Percentiles rank a stretch among this genome's conserved stretches.
These are phyloP conservation scores for Sergeia podlipaevii DNA, from an alignment of 208 protist species.

Conservation along the genomic window DNA sequence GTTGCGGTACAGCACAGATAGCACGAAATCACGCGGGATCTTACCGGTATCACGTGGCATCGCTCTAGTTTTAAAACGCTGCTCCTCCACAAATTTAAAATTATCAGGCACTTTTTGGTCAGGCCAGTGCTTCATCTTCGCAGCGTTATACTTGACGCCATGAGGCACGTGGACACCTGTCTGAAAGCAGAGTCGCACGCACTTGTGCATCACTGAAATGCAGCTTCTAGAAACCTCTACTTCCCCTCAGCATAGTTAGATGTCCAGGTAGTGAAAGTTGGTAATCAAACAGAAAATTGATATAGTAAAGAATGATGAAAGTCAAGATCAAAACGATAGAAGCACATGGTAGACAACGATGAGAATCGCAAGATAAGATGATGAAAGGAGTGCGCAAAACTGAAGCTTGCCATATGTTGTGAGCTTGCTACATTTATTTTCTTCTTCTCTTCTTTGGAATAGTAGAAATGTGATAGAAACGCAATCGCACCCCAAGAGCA, in stretches of 20 bases:
- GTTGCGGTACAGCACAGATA: slow-evolving; percentile 85
- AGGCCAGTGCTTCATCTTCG: slow-evolving; percentile 83
- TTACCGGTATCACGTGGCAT: slow-evolving; percentile 83
- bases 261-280: neutral
- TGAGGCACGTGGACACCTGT: slow-evolving; percentile 66
- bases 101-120: slow-evolving; percentile 67
- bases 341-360: too few species aligned
- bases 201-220: slow-evolving; percentile 23
- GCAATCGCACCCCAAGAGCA: too few species aligned
- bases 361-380: too few species aligned
- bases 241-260: neutral
- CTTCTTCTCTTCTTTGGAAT: too few species aligned
- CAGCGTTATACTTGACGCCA: slow-evolving; percentile 59
- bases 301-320: slow-evolving; percentile 3
- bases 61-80: slow-evolving; percentile 67
- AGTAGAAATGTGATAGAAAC: too few species aligned
- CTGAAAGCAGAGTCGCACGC: slow-evolving; percentile 43
- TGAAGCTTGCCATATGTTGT: too few species aligned
- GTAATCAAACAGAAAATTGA: too few species aligned
- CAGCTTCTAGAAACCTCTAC: neutral
- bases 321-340: slow-evolving; percentile 14
- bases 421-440: too few species aligned
- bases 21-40: slow-evolving; percentile 83
- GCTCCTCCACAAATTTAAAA: slow-evolving; percentile 74
- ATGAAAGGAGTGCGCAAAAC: too few species aligned